These are phyloP conservation scores for Nakaseomyces nivariensis DNA, from an alignment of 1,139 yeast species.

Conservation along the genomic window DNA sequence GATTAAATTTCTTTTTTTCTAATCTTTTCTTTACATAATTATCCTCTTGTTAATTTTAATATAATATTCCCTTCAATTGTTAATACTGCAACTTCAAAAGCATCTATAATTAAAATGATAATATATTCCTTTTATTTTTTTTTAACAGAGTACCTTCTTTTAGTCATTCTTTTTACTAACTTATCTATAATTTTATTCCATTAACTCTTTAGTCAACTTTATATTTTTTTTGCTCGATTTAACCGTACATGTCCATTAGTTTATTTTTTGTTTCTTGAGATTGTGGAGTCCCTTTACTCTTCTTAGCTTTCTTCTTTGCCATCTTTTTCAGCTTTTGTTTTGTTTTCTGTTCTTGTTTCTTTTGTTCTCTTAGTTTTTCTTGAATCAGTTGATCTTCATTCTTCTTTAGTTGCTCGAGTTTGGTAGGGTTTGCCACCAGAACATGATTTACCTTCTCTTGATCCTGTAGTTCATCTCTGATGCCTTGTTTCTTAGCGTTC, in stretches of 20 bases:
- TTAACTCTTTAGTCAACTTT: no score
- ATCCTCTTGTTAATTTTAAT: background rate
- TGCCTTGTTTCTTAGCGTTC: constrained; percentile 20
- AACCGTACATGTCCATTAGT: constrained; percentile 21
- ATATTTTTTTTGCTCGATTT: no score
- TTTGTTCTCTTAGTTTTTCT: constrained; percentile 5
- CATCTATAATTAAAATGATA: no score
- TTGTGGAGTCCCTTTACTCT: constrained; percentile 18
- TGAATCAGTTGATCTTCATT: background rate
- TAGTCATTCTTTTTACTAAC: no score
- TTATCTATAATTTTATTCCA: no score
- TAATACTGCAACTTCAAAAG: background rate
- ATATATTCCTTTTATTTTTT: no score
- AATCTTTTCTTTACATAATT: no score
- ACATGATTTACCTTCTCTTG: constrained; percentile 23
- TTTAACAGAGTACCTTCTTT: no score
- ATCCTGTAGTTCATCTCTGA: constrained; percentile 21
- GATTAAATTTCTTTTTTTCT: background rate
- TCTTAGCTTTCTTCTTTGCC: constrained; percentile 15
- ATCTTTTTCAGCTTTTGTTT: constrained; percentile 5
- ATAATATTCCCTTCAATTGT: background rate
- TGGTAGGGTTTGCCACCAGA: constrained; percentile 29
- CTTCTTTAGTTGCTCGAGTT: constrained; percentile 21
- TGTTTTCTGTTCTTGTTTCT: background rate
- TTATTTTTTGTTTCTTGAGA: constrained; percentile 12